Percentiles rank a stretch among this genome's conserved stretches.
phyloP scores from a whole-genome alignment of 2,329 filamentous ascomycete genomes.

The Alternaria gansuensis region DNA sequence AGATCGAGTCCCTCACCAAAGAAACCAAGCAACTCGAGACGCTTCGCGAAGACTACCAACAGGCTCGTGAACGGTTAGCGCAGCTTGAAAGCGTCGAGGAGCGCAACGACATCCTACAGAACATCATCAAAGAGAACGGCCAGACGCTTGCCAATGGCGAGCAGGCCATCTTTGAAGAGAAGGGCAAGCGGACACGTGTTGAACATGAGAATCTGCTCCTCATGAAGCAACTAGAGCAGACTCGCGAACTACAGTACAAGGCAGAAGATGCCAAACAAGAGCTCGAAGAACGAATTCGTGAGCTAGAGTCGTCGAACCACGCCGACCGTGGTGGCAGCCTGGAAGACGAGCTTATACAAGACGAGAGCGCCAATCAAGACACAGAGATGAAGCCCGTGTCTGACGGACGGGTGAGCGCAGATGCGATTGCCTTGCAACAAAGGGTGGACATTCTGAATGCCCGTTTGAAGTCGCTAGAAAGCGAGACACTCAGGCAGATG shows the following conservation, averaged over 20 bases:
- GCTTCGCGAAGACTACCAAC: constrained; percentile 57
- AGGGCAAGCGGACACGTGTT: constrained; percentile 58
- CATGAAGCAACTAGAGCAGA: constrained; percentile 59
- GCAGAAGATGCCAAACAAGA: constrained; percentile 60
- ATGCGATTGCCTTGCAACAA: constrained; percentile 52
- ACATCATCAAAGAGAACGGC: constrained; percentile 62
- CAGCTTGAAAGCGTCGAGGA: constrained; percentile 58
- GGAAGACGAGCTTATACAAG: constrained; percentile 53
- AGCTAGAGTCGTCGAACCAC: constrained; percentile 51
- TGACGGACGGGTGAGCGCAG: constrained; percentile 43
- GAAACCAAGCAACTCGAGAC: constrained; percentile 56
- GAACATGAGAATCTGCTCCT: constrained; percentile 60
- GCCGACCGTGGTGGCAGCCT: constrained; percentile 46
- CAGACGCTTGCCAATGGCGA: constrained; percentile 61
- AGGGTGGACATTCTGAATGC: constrained; percentile 52
- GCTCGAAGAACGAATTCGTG: constrained; percentile 57
- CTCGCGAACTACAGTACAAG: constrained; percentile 57
- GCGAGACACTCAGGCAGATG: constrained; percentile 54
- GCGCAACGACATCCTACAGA: constrained; percentile 56
- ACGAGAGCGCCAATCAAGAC: constrained; percentile 43
- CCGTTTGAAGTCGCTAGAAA: constrained; percentile 50
- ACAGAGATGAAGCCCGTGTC: constrained; percentile 24
- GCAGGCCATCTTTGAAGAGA: constrained; percentile 62
- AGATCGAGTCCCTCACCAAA: constrained; percentile 61
- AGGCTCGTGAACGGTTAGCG: constrained; percentile 55